Conservation (phyloP, 192 early-diverging fungal genomes). For the Backusella psychrophila region DNA sequence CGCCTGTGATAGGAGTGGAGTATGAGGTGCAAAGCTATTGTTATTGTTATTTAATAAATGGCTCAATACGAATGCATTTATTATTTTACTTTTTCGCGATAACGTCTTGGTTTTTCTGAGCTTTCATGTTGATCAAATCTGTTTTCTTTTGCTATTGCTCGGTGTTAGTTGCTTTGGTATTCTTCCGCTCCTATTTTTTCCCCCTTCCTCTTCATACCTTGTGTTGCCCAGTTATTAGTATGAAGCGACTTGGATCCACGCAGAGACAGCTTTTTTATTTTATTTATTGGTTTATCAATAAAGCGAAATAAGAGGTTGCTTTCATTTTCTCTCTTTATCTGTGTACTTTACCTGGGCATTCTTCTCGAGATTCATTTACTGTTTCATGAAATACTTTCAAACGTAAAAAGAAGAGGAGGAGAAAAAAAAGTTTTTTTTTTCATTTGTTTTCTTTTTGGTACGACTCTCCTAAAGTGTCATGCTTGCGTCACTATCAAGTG, state of each 20-base stretch:
- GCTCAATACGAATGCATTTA: no score
- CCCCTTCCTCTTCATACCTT: neutral
- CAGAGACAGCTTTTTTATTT: slow-evolving; percentile 15
- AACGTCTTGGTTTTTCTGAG: neutral
- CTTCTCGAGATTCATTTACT: slow-evolving; percentile 26
- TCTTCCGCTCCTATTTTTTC: neutral
- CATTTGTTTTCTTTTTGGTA: no score
- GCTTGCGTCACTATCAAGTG: neutral
- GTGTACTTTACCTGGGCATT: slow-evolving; percentile 12
- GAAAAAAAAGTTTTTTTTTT: neutral
- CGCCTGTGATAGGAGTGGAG: slow-evolving; percentile 30
- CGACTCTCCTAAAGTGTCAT: neutral
- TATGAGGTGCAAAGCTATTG: slow-evolving; percentile 19
- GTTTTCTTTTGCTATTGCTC: neutral
- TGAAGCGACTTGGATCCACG: slow-evolving; percentile 8
- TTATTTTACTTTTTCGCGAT: neutral
- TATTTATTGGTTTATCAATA: no score
- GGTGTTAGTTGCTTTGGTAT: neutral
- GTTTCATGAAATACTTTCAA: slow-evolving; percentile 15
- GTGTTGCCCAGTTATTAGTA: slow-evolving; percentile 3
- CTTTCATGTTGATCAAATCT: neutral
- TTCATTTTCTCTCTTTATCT: neutral
- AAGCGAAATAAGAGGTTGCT: neutral
- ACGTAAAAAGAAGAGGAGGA: neutral
- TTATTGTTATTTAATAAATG: neutral